These are phyloP conservation scores for Geotrichum restrictum DNA, from an alignment of 1,139 yeast species.

Conservation along the genomic window DNA sequence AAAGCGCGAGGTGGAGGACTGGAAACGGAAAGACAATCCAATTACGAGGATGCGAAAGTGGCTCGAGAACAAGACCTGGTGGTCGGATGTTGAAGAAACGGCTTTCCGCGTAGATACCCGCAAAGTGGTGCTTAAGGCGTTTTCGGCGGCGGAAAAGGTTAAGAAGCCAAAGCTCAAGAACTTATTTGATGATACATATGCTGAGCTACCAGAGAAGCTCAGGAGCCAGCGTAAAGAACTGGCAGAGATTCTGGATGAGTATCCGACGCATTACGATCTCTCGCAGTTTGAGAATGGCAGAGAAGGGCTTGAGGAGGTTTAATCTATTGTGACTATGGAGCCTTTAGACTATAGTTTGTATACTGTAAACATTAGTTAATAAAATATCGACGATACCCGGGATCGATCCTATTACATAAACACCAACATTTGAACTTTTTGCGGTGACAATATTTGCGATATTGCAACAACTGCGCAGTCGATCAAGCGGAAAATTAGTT, in stretches of 20 bases:
- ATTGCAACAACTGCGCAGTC: too few species aligned
- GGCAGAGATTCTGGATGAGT: slow-evolving; percentile 32
- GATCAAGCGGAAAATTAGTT: too few species aligned
- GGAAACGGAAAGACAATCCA: slow-evolving; percentile 40
- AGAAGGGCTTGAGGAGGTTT: slow-evolving; percentile 24
- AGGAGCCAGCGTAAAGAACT: slow-evolving; percentile 35
- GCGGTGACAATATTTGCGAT: too few species aligned
- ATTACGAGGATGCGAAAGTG: slow-evolving; percentile 38
- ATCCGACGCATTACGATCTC: slow-evolving; percentile 37
- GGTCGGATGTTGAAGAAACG: slow-evolving; percentile 36
- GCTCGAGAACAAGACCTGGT: slow-evolving; percentile 34
- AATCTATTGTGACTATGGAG: slow-evolving; percentile 7
- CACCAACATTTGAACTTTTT: too few species aligned
- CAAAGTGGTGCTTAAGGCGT: slow-evolving; percentile 32
- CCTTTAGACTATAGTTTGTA: too few species aligned
- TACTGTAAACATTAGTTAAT: too few species aligned
- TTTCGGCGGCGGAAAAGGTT: slow-evolving; percentile 36
- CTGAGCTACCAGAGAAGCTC: slow-evolving; percentile 30
- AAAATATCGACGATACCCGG: too few species aligned
- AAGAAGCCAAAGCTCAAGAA: slow-evolving; percentile 33
- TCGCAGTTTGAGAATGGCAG: slow-evolving; percentile 33
- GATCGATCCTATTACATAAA: too few species aligned
- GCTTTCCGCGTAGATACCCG: slow-evolving; percentile 29
- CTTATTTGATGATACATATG: slow-evolving; percentile 33
- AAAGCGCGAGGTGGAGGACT: slow-evolving; percentile 38